phyloP scores from a whole-genome alignment of 2,329 filamentous ascomycete species.

The Pyrenophora tritici-repentis region DNA sequence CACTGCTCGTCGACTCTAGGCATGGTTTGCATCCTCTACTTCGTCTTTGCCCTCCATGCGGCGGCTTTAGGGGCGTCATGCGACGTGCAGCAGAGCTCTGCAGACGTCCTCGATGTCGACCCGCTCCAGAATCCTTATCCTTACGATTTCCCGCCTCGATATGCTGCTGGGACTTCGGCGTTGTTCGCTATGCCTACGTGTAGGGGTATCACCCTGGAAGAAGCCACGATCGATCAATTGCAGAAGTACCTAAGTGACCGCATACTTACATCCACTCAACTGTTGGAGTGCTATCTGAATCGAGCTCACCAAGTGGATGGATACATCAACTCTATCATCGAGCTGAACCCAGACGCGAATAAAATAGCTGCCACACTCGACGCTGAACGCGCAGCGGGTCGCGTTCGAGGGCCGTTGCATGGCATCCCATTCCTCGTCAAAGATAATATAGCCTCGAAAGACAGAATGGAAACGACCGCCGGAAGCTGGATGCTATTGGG shows the following conservation, averaged over 20 bases:
- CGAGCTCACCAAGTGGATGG: conserved; percentile 65
- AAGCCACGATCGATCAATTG: conserved; percentile 71
- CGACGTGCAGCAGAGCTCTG: conserved; percentile 13
- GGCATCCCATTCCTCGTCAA: conserved; percentile 78
- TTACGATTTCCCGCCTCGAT: conserved; percentile 43
- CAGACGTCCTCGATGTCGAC: conserved; percentile 20
- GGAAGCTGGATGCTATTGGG: conserved; percentile 71
- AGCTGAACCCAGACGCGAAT: conserved; percentile 71
- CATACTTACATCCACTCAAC: conserved; percentile 22
- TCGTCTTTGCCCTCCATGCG: conserved; percentile 1
- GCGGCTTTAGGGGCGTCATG: conserved; percentile 13
- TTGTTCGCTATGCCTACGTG: conserved; percentile 69
- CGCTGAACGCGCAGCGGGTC: conserved; percentile 61
- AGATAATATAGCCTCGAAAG: conserved; percentile 63
- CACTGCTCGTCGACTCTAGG: background rate
- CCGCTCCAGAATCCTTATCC: conserved; percentile 38
- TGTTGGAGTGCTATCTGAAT: conserved; percentile 54
- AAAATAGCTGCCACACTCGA: conserved; percentile 66
- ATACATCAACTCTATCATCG: conserved; percentile 67
- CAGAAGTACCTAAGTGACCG: conserved; percentile 62
- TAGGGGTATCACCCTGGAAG: conserved; percentile 65
- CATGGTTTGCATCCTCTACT: background rate
- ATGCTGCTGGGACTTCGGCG: conserved; percentile 29
- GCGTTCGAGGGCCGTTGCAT: conserved; percentile 68
- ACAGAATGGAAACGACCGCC: conserved; percentile 75